Conservation (phyloP, 305 asterid species). For the Fraxinus sp. region DNA sequence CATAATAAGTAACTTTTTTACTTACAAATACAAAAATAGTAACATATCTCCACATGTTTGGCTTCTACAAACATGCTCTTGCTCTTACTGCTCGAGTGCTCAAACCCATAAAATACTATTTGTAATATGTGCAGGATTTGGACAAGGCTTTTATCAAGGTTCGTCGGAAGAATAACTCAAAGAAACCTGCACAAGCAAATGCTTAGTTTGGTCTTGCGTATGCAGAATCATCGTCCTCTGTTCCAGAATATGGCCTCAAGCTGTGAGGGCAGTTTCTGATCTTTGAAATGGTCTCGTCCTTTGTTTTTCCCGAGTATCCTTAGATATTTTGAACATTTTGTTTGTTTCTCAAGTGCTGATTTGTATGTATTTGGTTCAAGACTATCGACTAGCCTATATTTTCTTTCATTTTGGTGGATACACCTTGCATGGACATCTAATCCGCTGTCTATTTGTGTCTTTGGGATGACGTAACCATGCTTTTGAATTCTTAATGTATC, state of each 20-base stretch:
- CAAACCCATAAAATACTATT: not conserved
- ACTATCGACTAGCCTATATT: not conserved
- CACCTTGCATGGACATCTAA: not conserved
- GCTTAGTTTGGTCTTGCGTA: conserved; percentile 18
- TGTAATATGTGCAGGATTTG: conserved; percentile 57
- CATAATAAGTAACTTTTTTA: too few species aligned
- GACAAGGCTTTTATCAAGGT: conserved; percentile 72
- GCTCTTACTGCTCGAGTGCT: not conserved
- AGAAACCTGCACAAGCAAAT: conserved; percentile 51
- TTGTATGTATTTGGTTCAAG: not conserved
- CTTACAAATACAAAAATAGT: not conserved
- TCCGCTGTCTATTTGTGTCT: not conserved
- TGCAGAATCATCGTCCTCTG: not conserved
- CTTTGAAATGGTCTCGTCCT: not conserved
- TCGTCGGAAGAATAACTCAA: conserved; percentile 79
- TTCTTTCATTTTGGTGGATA: not conserved
- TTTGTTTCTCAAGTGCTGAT: not conserved
- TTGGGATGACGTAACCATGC: not conserved
- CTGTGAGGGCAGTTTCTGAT: not conserved
- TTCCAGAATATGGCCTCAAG: not conserved
- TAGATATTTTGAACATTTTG: not conserved
- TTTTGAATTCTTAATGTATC: not conserved
- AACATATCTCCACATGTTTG: not conserved
- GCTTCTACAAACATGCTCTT: not conserved
- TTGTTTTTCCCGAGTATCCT: not conserved